Base-by-base conservation (phyloP, 306 rosid species). In the Vigna nakashimae region DNA sequence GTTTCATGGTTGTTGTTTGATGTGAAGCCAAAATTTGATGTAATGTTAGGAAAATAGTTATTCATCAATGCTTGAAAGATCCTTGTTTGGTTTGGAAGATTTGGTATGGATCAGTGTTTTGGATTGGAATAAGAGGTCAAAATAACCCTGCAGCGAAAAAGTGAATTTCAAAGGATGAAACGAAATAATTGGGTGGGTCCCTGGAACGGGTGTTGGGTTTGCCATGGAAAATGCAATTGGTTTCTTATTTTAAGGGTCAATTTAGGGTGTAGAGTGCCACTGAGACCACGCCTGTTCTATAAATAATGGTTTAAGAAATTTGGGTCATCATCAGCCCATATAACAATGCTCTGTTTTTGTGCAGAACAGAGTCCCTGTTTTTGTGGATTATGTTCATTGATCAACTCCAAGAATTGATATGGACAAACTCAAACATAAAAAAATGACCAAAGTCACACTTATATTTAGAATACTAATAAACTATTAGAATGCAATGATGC, bases 171-270 rank as follows among this genome's bases (percentile, higher is more conserved):
- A 59, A 5, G 66, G 20, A 7, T 8, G 67, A 60, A 28, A 32
- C 7, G 16, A 57, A 57, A 22, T 24, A 24, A 28, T 28, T 28
- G 66, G 64, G 30, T 55, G 64, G 64, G 2, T 1, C 63, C 32
- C 36, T 6, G n/a, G n/a, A 7, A 2, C 15, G 13, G 59, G 9
- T 15, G 56, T 50, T 50, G 32, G 22, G 28, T 9, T 22, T 58
- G 28, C 5, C 20, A 15, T 16, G 7, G 20, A 34, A 62, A 62
- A 7, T 34, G 36, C 4, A 36, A 62, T 16, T 36, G 1, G 48
- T 64, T 64, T 64, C 48, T 58, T 64, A 64, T 38, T 38, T 64
- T 38, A 64, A 24, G 69, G 50, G 70, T 38, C 51, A 65, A 64
- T 64, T 26, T 64, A 62, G 2, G 7, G 0, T 32, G 20, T 30